Evolutionary conservation across 1,284 basidiomycete species (phyloP).

Genomic region (Acaromyces ingoldii): DNA sequence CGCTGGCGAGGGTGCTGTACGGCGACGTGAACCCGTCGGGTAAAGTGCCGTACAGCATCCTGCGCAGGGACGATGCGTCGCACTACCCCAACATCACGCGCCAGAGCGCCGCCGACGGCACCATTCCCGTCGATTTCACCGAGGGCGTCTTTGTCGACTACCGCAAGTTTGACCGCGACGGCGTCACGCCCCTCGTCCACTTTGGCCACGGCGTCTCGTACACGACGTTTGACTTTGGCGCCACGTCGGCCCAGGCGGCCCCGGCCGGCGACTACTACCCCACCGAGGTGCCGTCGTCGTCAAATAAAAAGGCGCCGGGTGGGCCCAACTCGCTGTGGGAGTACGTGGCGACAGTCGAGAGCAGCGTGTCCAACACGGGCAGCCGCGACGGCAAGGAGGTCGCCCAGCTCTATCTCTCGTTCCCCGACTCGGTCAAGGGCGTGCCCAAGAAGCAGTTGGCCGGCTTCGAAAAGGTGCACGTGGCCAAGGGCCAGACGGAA

Average conservation of each 20-base stretch:
- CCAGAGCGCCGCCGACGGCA: conserved; percentile 18
- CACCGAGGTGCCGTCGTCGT: conserved; percentile 54
- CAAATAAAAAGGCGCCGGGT: conserved; percentile 21
- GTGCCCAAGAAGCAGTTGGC: conserved; percentile 23
- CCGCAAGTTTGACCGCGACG: conserved; percentile 63
- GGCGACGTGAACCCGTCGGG: conserved; percentile 56
- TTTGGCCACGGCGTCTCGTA: conserved; percentile 83
- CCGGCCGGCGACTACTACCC: conserved; percentile 18
- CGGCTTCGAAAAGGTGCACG: conserved; percentile 30
- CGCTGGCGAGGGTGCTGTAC: conserved; percentile 68
- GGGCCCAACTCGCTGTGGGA: conserved; percentile 52
- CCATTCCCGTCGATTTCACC: conserved; percentile 61
- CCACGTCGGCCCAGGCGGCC: conserved; percentile 32
- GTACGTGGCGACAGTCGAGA: conserved; percentile 53
- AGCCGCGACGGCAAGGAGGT: conserved; percentile 53
- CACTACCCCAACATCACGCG: conserved; percentile 58
- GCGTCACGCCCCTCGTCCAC: conserved; percentile 62
- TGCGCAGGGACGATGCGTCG: conserved; percentile 57
- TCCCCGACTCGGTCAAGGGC: conserved; percentile 13
- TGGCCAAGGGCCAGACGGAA: conserved; percentile 18
- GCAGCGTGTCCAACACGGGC: conserved; percentile 54
- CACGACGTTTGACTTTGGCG: conserved; percentile 61
- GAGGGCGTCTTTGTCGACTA: conserved; percentile 69
- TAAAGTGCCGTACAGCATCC: conserved; percentile 56
- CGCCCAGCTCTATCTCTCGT: conserved; percentile 51